Base-by-base conservation (phyloP, 768 basidiomycete genomes). In the Exidia glandulosa region DNA sequence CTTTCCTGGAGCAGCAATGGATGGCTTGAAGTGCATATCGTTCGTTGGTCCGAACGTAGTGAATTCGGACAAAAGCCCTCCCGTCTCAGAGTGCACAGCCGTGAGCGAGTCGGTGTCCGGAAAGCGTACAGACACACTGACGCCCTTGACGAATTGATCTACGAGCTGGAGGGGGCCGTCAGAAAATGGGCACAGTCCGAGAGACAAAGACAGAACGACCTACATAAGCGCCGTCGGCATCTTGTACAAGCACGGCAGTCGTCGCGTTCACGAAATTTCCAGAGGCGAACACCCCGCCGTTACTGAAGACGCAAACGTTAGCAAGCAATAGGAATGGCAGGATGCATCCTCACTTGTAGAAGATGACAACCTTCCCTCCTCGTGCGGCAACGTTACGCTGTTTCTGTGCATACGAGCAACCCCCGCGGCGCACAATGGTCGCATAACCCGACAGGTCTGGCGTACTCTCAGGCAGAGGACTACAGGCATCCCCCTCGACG, bases 11-110 rank as follows among this genome's bases (percentile, higher is more conserved):
- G 62, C 66, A 0, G 64, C 41, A 23, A 45, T 23, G 1, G 41
- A 14, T 6, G 41, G 64, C 59, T 69, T 69, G 61, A 63, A 45
- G 41, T 48, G 57, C 19, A 66, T 41, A 57, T 74, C 73, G 62
- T 69, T 69, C 9, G 73, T 71, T 3, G 73, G 73, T 2, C 73
- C 73, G 37, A 65, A 69, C 10, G 64, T 58, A 32, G 66, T 68
- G 59, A 65, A 69, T 52, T 62, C 58, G 6, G 66, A 67, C 1
- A 68, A 64, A 10, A 66, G 63, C 12, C 70, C 70, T 14, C 67
- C 71, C 25, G 33, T 63, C n/a, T 59, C 61, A 61, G 72, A 72
- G 30, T 66, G 60, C 13, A 67, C 29, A 31, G 66, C 61, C 27
- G 61, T 63, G 9, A 31, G 23, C 16, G 29, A 45, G 41, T 27